Percentiles rank a stretch among this genome's conserved stretches.
phyloP scores from a whole-genome alignment of 208 protist genomes.

The Wallacemonas sp. region DNA sequence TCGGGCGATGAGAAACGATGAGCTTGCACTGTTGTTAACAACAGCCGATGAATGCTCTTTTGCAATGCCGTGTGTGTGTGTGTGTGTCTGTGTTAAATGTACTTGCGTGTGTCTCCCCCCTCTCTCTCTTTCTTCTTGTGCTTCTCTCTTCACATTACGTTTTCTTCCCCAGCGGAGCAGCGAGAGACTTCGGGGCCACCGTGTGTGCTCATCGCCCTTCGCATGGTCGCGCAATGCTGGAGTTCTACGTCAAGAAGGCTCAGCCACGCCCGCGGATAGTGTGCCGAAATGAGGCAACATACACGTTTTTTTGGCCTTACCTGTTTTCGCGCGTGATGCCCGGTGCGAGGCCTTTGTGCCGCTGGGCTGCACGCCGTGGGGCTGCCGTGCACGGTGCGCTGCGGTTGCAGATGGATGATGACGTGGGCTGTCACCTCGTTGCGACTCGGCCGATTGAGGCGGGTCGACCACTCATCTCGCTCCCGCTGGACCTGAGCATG shows the following conservation, averaged over 20 bases:
- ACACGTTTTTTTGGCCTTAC: conserved; percentile 72
- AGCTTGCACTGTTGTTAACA: too few relatives aligned
- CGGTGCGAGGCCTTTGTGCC: conserved; percentile 51
- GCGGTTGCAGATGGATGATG: conserved; percentile 29
- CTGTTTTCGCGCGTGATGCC: conserved; percentile 56
- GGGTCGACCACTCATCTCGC: conserved; percentile 48
- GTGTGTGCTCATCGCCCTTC: too few relatives aligned
- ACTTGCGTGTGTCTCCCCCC: too few relatives aligned
- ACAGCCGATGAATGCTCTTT: too few relatives aligned
- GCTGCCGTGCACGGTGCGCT: conserved; percentile 64
- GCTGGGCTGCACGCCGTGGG: conserved; percentile 65
- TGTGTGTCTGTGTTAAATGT: too few relatives aligned
- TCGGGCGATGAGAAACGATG: too few relatives aligned
- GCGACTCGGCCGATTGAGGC: conserved; percentile 40
- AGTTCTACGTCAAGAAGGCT: conserved; percentile 31
- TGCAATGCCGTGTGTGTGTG: too few relatives aligned
- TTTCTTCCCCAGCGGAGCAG: not conserved
- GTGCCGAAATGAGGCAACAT: conserved; percentile 62
- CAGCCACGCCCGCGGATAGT: conserved; percentile 43
- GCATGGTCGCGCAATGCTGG: conserved; percentile 29
- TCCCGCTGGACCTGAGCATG: conserved; percentile 52
- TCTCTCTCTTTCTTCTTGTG: conserved; percentile 6
- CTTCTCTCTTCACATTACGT: not conserved
- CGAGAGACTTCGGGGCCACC: too few relatives aligned
- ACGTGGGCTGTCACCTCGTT: conserved; percentile 29